Percentiles rank a stretch among this genome's conserved stretches.
These are phyloP conservation scores for Piloderma croceum DNA, from an alignment of 768 basidiomycete genomes.

Conservation along the genomic window DNA sequence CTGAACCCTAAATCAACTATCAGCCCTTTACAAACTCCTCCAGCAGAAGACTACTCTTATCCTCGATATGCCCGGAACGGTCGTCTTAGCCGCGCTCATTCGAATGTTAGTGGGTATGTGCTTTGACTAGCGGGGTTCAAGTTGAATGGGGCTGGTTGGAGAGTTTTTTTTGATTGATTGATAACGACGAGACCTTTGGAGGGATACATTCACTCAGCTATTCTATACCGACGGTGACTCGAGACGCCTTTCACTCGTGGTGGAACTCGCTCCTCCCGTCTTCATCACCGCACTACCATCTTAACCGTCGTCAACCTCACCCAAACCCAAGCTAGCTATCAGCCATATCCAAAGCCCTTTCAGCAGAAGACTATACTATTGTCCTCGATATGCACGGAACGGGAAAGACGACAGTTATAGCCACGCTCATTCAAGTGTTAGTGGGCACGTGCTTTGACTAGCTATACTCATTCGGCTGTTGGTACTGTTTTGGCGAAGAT, in stretches of 20 bases:
- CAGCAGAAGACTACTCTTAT: too few relatives aligned
- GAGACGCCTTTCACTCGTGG: slow-evolving; percentile 65
- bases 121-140: too few relatives aligned
- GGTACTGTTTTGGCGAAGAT: slow-evolving; percentile 93
- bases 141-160: too few relatives aligned
- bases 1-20: too few relatives aligned
- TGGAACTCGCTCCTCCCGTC: slow-evolving; percentile 67
- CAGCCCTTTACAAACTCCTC: too few relatives aligned
- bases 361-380: slow-evolving; percentile 84
- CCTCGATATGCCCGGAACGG: too few relatives aligned
- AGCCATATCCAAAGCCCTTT: slow-evolving; percentile 70
- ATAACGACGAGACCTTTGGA: too few relatives aligned
- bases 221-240: slow-evolving; percentile 70
- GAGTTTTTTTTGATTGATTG: too few relatives aligned
- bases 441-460: slow-evolving; percentile 76
- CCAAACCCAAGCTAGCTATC: slow-evolving; percentile 68
- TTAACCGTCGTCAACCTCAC: slow-evolving; percentile 27
- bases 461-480: slow-evolving; percentile 97
- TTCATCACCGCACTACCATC: slow-evolving; percentile 41
- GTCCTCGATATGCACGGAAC: slow-evolving; percentile 98
- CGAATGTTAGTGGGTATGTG: too few relatives aligned
- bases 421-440: slow-evolving; percentile 75
- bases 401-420: slow-evolving; percentile 94
- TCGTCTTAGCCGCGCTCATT: too few relatives aligned
- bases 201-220: too few relatives aligned